Percentiles rank a stretch among this genome's conserved stretches.
Evolutionary conservation across 108 stramenopile genomes (phyloP).

Genomic region (Cyclotella sp.): DNA sequence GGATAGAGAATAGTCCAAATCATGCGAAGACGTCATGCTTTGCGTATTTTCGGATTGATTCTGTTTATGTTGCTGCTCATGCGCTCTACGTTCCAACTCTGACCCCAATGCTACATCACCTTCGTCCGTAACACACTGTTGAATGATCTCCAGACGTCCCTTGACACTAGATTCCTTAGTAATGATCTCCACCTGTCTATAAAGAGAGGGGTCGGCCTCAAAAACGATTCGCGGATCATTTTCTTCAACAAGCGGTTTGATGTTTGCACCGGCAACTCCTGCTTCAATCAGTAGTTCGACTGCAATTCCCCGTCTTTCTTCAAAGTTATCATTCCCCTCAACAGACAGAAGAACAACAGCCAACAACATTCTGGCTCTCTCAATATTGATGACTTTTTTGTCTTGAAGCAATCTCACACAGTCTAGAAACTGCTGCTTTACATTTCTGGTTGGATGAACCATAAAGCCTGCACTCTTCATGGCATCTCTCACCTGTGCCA

Average conservation of each 20-base stretch:
- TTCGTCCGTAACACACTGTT: slow-evolving; percentile 74
- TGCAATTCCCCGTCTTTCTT: slow-evolving; percentile 25
- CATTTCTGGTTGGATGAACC: slow-evolving; percentile 86
- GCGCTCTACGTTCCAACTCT: slow-evolving; percentile 43
- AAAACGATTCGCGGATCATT: slow-evolving; percentile 35
- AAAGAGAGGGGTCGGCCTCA: slow-evolving; percentile 84
- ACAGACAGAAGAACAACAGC: slow-evolving; percentile 53
- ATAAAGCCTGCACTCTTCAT: slow-evolving; percentile 87
- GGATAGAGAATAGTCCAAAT: slow-evolving; percentile 13
- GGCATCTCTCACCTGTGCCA: slow-evolving; percentile 85
- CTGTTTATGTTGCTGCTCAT: slow-evolving; percentile 30
- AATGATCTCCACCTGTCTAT: slow-evolving; percentile 71
- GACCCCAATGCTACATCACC: slow-evolving; percentile 68
- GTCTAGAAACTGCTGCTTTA: slow-evolving; percentile 97
- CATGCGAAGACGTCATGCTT: not conserved
- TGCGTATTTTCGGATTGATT: slow-evolving; percentile 2
- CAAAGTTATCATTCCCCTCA: slow-evolving; percentile 38
- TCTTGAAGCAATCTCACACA: slow-evolving; percentile 86
- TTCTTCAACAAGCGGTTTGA: slow-evolving; percentile 4
- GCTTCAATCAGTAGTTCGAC: slow-evolving; percentile 21
- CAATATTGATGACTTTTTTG: slow-evolving; percentile 87
- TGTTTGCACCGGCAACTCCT: slow-evolving; percentile 30
- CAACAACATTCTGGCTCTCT: slow-evolving; percentile 95
- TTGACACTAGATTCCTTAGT: slow-evolving; percentile 38
- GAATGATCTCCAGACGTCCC: slow-evolving; percentile 78